Conservation (phyloP, 352 stramenopile genomes). For the Phytophthora capsici region DNA sequence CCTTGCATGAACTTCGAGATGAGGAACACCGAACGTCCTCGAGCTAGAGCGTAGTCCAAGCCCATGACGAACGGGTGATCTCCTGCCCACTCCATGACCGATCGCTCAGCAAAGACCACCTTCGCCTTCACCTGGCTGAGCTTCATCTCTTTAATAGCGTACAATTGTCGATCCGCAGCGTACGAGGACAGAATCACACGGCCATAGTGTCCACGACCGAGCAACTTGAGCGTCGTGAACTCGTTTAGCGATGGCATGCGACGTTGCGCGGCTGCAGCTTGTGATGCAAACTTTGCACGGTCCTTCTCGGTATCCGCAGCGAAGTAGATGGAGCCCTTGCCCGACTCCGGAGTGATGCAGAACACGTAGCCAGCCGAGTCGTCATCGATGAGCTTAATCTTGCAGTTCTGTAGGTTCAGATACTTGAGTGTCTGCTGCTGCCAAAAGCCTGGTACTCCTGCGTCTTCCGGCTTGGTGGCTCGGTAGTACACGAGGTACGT, state of each 20-base stretch:
- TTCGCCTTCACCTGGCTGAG: conserved; percentile 87
- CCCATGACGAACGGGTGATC: conserved; percentile 97
- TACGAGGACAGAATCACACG: conserved; percentile 75
- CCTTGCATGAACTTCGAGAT: conserved; percentile 98
- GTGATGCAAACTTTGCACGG: conserved; percentile 74
- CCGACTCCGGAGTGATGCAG: conserved; percentile 69
- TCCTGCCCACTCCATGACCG: conserved; percentile 85
- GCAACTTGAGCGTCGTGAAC: conserved; percentile 84
- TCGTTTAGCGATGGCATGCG: conserved; percentile 59
- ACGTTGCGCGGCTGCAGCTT: conserved; percentile 66
- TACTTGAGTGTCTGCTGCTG: conserved; percentile 66
- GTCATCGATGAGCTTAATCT: conserved; percentile 81
- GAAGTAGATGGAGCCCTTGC: conserved; percentile 75
- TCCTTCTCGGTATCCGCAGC: conserved; percentile 87
- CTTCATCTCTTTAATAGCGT: conserved; percentile 92
- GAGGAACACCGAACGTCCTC: conserved; percentile 96
- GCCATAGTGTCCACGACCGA: conserved; percentile 86
- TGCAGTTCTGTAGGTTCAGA: conserved; percentile 78
- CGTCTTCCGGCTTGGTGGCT: conserved; percentile 64
- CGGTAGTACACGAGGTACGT: conserved; percentile 87
- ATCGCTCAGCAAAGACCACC: conserved; percentile 85
- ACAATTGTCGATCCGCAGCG: conserved; percentile 57
- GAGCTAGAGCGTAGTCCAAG: conserved; percentile 97
- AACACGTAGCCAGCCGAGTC: conserved; percentile 84
- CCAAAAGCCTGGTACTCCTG: conserved; percentile 22